Conservation (phyloP, 2,329 filamentous ascomycete species). For the Tolypocladium sp. region DNA sequence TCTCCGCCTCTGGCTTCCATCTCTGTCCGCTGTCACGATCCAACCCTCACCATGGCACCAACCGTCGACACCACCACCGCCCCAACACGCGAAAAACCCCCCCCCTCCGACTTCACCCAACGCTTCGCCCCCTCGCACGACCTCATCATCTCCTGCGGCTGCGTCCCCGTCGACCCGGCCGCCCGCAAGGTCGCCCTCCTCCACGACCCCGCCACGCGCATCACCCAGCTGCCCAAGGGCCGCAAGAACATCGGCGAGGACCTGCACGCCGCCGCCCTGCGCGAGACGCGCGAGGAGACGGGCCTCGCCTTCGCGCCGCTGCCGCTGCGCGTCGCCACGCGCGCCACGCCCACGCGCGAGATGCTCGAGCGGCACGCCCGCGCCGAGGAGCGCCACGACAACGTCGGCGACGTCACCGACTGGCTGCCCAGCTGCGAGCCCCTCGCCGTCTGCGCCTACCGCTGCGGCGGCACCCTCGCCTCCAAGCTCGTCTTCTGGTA, state of each 20-base stretch:
- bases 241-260: slow-evolving; percentile 37
- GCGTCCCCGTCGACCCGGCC: slow-evolving; percentile 30
- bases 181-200: slow-evolving; percentile 29
- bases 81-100: no score
- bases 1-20: no score
- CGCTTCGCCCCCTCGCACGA: slow-evolving; percentile 30
- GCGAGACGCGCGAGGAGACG: slow-evolving; percentile 39
- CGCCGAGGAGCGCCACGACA: background rate
- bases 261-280: slow-evolving; percentile 30
- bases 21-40: no score
- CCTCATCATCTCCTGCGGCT: slow-evolving; percentile 36
- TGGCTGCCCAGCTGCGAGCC: slow-evolving; percentile 24
- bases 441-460: slow-evolving; percentile 24
- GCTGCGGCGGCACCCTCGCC: slow-evolving; percentile 22
- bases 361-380: slow-evolving; percentile 6
- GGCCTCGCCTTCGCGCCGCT: slow-evolving; percentile 30
- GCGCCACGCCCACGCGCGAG: slow-evolving; percentile 11
- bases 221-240: slow-evolving; percentile 39
- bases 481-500: slow-evolving; percentile 32
- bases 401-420: slow-evolving; percentile 14
- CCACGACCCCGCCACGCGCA: slow-evolving; percentile 30
- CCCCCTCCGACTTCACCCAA: slow-evolving; percentile 1
- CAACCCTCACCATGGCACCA: background rate
- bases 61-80: background rate
- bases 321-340: slow-evolving; percentile 30